These are phyloP conservation scores for Dictyostelium firmibasis DNA, from an alignment of 78 protist species.

Conservation along the genomic window DNA sequence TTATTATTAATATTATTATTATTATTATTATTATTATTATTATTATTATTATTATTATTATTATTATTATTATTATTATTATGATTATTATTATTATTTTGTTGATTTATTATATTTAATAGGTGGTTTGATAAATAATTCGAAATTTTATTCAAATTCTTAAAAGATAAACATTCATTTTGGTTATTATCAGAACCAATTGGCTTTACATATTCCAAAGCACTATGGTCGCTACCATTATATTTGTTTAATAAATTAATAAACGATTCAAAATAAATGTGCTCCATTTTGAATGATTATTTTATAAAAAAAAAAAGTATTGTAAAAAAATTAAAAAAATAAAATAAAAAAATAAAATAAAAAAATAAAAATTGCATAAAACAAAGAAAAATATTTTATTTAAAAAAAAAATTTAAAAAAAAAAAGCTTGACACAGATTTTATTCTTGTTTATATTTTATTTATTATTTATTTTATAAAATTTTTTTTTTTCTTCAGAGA, in stretches of 20 bases:
- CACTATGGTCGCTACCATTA: neutral
- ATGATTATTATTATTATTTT: neutral
- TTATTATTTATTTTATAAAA: too few relatives aligned
- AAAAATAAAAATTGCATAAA: neutral
- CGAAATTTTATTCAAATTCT: neutral
- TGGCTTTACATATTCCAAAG: neutral
- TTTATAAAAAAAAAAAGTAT: neutral
- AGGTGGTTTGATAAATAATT: slow-evolving; percentile 5
- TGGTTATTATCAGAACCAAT: neutral
- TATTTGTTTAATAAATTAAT: neutral
- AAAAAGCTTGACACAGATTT: too few relatives aligned
- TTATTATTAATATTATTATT: neutral
- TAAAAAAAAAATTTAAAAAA: too few relatives aligned
- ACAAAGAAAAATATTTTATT: too few relatives aligned
- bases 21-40: neutral
- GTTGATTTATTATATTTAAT: neutral
- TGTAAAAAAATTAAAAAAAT: too few relatives aligned
- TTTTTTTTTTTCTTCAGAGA: neutral
- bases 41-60: neutral
- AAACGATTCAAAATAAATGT: neutral
- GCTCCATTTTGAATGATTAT: neutral
- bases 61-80: neutral
- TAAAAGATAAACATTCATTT: neutral
- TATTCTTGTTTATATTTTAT: too few relatives aligned
- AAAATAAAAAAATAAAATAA: too few relatives aligned